Evolutionary conservation across 345 rosid species (phyloP), one percentile per base, ranked within the genome.

Genomic region (Cardamine chenopodiifolia): DNA sequence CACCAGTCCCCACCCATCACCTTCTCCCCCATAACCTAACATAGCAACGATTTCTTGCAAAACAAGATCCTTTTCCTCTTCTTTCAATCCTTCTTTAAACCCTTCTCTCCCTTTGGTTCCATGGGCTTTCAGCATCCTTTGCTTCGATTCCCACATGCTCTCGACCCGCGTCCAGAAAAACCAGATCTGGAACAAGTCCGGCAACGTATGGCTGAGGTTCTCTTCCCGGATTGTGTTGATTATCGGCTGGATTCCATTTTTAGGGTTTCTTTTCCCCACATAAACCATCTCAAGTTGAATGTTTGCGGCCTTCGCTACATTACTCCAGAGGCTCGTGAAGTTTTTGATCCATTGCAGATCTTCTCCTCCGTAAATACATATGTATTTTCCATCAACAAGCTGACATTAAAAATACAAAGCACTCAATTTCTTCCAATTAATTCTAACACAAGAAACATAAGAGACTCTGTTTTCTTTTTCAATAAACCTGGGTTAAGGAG

Each of bases 141-240:
- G 82, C 83, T 89, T 91, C 44, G 97, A 91, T 82, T 85, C 91
- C 49, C 93, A 49, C 97, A 91, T 91, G 74, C 90, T 85, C 71
- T 94, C 90, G 0, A 94, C 62, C 68, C 98, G 82, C 11, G 88
- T 91, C 98, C 98, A 94, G 78, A 94, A 94, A 79, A 87, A 89
- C 92, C 89, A 86, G 7, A 85, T 70, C 49, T 73, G 69, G 44
- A 78, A 64, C 45, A 84, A 56, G 79, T 82, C 83, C 44, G 61
- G 72, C 23, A 83, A 48, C 45, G 66, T 70, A 40, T 85, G 79
- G 77, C 92, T 84, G 4, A 86, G 84, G 0, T 81, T 77, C 4
- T 86, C 89, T 2, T 4, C 12, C 4, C 8, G 15, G 76, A 90
- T 85, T 12, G 20, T 52, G 6, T 4, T 20, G 22, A 66, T 84